Base-by-base conservation (phyloP, 306 rosid species). In the Malus fusca region DNA sequence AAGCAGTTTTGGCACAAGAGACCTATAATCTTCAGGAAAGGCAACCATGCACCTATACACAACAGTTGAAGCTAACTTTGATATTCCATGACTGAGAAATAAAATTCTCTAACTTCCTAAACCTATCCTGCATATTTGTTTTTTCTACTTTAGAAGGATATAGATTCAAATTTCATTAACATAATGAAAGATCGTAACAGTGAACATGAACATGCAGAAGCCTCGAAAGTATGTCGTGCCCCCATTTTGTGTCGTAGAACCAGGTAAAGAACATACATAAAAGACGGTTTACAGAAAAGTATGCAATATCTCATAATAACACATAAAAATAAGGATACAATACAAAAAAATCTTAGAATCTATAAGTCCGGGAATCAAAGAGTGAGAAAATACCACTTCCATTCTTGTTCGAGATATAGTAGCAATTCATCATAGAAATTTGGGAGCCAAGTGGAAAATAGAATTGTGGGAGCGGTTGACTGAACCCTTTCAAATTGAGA, bases 371-470 rank as follows among this genome's bases (percentile, higher is more conserved):
- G 35, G 75, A 74, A 75, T 26, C 66, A 79, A 80, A 72, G 65
- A 71, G 72, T 65, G 58, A 21, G 67, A 83, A 79, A 17, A 22
- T 89, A 96, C 99, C 99, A 96, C 81, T 96, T 96, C 99, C 99
- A 92, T 82, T 92, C 99, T 84, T 96, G 99, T 84, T 96, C 98
- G 44, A 96, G 97, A 87, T 90, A 96, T 74, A 96, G 99, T 69
- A 96, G 90, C 84, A 96, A 80, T 56, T 92, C 99, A 30, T 96
- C 98, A 53, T 92, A 92, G 90, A 96, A 96, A 89, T 81, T 84
- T 37, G 99, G 96, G 69, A 96, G 78, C 99, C 99, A 96, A 31
- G 88, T 92, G 77, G 82, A 82, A 82, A 96, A 96, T 62, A 92
- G 80, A 78, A 89, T 60, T 56, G 91, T 48, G 25, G 86, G 80